Evolutionary conservation across 441 rosid genomes (phyloP), one percentile per base, ranked within the genome.

Genomic region (Erodium texanum): DNA sequence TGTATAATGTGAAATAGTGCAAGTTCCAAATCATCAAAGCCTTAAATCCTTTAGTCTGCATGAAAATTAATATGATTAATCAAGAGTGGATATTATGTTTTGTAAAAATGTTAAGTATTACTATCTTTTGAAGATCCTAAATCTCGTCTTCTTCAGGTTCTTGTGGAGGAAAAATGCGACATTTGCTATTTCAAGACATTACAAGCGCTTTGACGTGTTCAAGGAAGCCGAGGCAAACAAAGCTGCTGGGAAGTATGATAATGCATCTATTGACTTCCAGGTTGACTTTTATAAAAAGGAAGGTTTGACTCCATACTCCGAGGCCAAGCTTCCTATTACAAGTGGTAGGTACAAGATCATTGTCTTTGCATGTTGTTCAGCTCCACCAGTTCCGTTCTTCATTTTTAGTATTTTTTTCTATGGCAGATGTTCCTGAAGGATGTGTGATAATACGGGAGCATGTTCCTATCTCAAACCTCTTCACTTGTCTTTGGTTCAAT

Each of bases 401-500:
- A 52, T 52, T 3, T 27, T 54, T 56, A 22, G 62, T 56, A 19
- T 27, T 27, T 56, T 56, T 20, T 56, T 7, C 16, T 56, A 18
- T 68, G 71, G 59, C 85, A 94, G 99, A 94, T 83, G 96, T 94
- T 72, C 99, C 99, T n/a, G 99, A 94, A 83, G 99, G 99, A 24
- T 94, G 99, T 66, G 99, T 94, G 66, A 82, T 94, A 62, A 73
- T 94, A 70, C 88, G 97, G 80, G 99, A 94, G 83, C 99, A 94
- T 68, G 82, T 86, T 70, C 97, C 99, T 15, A 82, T 94, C 34
- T 86, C 92, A 80, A 94, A 94, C 83, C 92, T 91, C 71, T 87
- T 94, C 63, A 78, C 90, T 62, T 94, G 97, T 66, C 99, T 94
- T 74, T 94, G 99, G 99, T 89, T 84, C 83, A 85, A 92, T 64